Percentiles rank a stretch among this genome's conserved stretches.
Evolutionary conservation across 2,329 filamentous ascomycete genomes (phyloP).

Genomic region (Sphaerulina musiva): DNA sequence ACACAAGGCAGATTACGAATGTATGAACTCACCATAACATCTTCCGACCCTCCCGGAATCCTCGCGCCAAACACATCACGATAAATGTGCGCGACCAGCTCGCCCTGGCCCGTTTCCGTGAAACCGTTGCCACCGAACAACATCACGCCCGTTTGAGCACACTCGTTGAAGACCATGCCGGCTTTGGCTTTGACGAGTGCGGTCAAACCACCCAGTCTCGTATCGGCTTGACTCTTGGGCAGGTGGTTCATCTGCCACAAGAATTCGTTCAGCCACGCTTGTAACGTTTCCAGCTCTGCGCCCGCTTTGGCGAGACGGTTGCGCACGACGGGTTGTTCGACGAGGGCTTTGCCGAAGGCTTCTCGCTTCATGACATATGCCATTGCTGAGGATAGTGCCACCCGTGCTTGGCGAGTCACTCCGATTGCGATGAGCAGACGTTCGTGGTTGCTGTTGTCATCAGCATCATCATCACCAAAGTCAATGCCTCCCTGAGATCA

Average conservation of each 20-base stretch:
- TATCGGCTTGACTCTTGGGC: slow-evolving; percentile 50
- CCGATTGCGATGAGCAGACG: slow-evolving; percentile 61
- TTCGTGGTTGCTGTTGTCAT: slow-evolving; percentile 17
- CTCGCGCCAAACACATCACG: slow-evolving; percentile 14
- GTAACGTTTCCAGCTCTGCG: slow-evolving; percentile 60
- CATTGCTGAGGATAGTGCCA: slow-evolving; percentile 53
- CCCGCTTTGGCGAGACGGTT: slow-evolving; percentile 63
- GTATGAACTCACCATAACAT: slow-evolving; percentile 48
- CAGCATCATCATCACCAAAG: slow-evolving; percentile 30
- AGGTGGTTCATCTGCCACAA: slow-evolving; percentile 60
- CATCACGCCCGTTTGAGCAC: slow-evolving; percentile 60
- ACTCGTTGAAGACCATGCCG: slow-evolving; percentile 64
- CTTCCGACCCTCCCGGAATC: slow-evolving; percentile 56
- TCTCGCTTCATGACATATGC: slow-evolving; percentile 59
- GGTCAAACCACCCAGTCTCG: slow-evolving; percentile 61
- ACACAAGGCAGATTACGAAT: not conserved
- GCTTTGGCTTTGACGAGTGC: slow-evolving; percentile 67
- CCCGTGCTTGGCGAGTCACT: slow-evolving; percentile 54
- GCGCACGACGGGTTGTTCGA: slow-evolving; percentile 66
- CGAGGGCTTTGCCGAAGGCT: slow-evolving; percentile 59
- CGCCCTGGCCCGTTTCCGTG: slow-evolving; percentile 61
- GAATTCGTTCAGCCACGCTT: slow-evolving; percentile 65
- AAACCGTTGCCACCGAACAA: slow-evolving; percentile 66
- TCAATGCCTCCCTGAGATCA: not conserved
- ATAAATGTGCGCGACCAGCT: slow-evolving; percentile 59